phyloP scores from a whole-genome alignment of 352 stramenopile genomes.

The Globisporangium rhizosaccharum region DNA sequence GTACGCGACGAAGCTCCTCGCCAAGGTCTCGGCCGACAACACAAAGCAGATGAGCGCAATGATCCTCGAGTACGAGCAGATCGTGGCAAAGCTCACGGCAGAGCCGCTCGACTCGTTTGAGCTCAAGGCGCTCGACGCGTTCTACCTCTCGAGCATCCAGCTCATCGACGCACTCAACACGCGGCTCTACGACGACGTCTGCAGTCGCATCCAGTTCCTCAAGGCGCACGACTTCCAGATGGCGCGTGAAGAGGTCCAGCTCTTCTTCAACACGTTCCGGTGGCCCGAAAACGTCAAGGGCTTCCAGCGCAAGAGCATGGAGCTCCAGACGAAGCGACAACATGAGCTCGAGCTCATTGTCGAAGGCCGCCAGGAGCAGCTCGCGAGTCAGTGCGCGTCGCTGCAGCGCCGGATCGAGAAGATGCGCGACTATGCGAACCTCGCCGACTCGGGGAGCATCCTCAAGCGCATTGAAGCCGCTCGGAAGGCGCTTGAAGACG shows the following conservation, averaged over 20 bases:
- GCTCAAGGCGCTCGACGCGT: slow-evolving; percentile 85
- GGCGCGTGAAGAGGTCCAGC: slow-evolving; percentile 85
- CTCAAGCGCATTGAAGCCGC: slow-evolving; percentile 77
- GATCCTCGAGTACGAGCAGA: slow-evolving; percentile 84
- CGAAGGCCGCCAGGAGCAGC: slow-evolving; percentile 85
- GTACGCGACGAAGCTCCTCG: slow-evolving; percentile 62
- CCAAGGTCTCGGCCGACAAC: slow-evolving; percentile 85
- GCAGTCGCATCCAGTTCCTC: slow-evolving; percentile 81
- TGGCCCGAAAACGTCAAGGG: slow-evolving; percentile 91
- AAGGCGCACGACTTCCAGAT: slow-evolving; percentile 86
- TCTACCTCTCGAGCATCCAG: slow-evolving; percentile 71
- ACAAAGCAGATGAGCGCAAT: slow-evolving; percentile 81
- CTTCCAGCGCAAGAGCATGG: slow-evolving; percentile 88
- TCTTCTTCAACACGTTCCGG: slow-evolving; percentile 87
- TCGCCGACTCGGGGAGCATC: slow-evolving; percentile 73
- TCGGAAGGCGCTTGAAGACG: slow-evolving; percentile 76
- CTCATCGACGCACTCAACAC: slow-evolving; percentile 65
- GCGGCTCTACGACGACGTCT: slow-evolving; percentile 76
- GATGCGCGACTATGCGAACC: slow-evolving; percentile 84
- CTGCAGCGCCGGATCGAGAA: slow-evolving; percentile 88
- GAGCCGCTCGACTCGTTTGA: slow-evolving; percentile 89
- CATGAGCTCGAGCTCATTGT: slow-evolving; percentile 87
- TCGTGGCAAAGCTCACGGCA: slow-evolving; percentile 80
- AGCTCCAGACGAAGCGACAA: slow-evolving; percentile 88
- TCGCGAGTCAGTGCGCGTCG: slow-evolving; percentile 67